Evolutionary conservation across 192 early-diverging fungal species (phyloP), one percentile per base, ranked within the genome.

Genomic region (Phycomyces nitens): DNA sequence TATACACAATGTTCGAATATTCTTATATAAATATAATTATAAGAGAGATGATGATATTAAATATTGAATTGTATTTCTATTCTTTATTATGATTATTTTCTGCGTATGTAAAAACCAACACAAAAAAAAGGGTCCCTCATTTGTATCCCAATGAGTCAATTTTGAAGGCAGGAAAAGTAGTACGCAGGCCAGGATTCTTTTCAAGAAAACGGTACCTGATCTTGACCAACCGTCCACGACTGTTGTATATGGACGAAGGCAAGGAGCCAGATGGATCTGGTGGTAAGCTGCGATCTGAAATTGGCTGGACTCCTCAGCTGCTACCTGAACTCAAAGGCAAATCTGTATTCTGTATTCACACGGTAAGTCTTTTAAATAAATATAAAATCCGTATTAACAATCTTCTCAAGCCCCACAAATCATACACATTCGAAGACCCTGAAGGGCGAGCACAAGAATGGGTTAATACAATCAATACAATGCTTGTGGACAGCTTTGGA

Each of bases 151-250:
- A 76, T 10, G 89, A 91, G 69, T 60, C 88, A 5, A 79, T 91
- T 23, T 49, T 91, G 49, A 78, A 80, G 42, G 75, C 77, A 14
- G 83, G 86, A 8, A 77, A 70, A 16, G 83, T 91, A 1, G 58
- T 70, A 39, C 83, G 83, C 62, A 76, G 85, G 5, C 82, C 83
- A 49, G 80, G 85, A 18, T 60, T 80, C 26, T 80, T 82, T 44
- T 71, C 79, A 11, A 89, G 83, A 51, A 84, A 82, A 41, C 53
- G 82, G 15, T 77, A 82, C 34, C 53, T 92, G 38, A 74, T 90
- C n/a, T 67, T 92, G 54, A 90, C 88, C 1, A 86, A 90, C 60
- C 68, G 74, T 34, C 88, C 88, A 29, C 79, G 89, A 5, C 69
- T 92, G 50, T 58, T 82, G 2, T 87, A 88, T 57, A 80, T 84